Evolutionary conservation across 2,329 filamentous ascomycete genomes (phyloP).

Genomic region (Sphaerulina vaccinii): DNA sequence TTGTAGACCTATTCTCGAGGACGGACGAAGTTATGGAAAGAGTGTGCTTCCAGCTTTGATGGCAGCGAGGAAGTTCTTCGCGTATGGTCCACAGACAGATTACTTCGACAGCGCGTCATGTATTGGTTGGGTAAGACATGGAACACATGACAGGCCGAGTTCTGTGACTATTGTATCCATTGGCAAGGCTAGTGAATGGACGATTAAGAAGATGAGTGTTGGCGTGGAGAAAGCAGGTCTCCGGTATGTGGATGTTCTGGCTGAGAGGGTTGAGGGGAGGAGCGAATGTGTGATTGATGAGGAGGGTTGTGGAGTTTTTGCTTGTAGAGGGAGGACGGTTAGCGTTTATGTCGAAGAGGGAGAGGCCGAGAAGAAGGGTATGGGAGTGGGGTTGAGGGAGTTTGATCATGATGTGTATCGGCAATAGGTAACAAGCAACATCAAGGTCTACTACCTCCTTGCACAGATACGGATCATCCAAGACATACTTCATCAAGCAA

Average conservation of each 20-base stretch:
- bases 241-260: constrained; percentile 67
- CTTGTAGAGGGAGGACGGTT: constrained; percentile 54
- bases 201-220: constrained; percentile 60
- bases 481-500: no score
- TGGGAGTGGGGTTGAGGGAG: no score
- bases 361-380: constrained; percentile 53
- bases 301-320: constrained; percentile 60
- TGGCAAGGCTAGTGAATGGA: constrained; percentile 24
- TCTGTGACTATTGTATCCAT: constrained; percentile 38
- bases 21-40: constrained; percentile 1
- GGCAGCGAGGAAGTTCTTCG: constrained; percentile 63
- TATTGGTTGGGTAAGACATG: constrained; percentile 60
- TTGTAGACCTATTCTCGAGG: constrained; percentile 17
- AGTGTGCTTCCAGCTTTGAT: constrained; percentile 56
- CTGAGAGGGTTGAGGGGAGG: constrained; percentile 52
- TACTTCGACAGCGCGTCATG: constrained; percentile 62
- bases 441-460: no score
- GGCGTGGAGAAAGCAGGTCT: constrained; percentile 58
- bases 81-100: constrained; percentile 64
- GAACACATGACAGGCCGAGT: constrained; percentile 43
- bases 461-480: no score
- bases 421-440: constrained; percentile 13
- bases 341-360: constrained; percentile 61
- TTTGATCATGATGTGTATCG: constrained; percentile 21
- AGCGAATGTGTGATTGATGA: constrained; percentile 59